Percentiles rank a stretch among this genome's conserved stretches.
phyloP scores from a whole-genome alignment of 2,329 filamentous ascomycete species.

The Trichoderma sp. region DNA sequence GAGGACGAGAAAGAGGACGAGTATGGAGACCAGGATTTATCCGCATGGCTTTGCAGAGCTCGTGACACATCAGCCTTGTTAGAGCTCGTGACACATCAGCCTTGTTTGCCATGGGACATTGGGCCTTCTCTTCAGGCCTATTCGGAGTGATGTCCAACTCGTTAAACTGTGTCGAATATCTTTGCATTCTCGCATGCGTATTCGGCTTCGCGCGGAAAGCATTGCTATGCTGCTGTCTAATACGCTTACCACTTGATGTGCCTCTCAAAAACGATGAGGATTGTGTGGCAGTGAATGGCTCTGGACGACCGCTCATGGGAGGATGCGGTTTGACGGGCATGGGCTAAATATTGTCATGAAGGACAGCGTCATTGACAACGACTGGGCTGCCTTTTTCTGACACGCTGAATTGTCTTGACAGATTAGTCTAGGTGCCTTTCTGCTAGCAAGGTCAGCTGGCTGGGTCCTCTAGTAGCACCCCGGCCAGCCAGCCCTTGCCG shows the following conservation, averaged over 20 bases:
- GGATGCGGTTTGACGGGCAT: background rate
- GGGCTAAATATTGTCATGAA: no score
- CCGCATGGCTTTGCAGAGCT: background rate
- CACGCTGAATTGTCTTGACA: no score
- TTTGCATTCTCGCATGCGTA: no score
- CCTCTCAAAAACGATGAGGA: background rate
- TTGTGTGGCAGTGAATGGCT: background rate
- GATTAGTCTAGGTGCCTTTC: no score
- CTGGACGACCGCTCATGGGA: background rate
- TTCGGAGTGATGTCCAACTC: background rate
- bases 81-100: background rate
- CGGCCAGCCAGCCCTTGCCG: background rate
- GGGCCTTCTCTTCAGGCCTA: no score
- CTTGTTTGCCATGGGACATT: no score
- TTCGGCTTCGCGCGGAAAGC: background rate
- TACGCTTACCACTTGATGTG: background rate
- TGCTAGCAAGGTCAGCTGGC: background rate
- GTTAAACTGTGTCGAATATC: background rate
- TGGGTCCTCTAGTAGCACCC: background rate
- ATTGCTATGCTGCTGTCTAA: background rate
- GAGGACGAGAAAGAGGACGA: background rate
- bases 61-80: background rate
- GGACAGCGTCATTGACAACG: no score
- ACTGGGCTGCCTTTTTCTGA: no score
- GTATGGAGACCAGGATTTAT: no score